These are phyloP conservation scores for Plantago coronopus DNA, from an alignment of 305 asterid species.

Conservation along the genomic window DNA sequence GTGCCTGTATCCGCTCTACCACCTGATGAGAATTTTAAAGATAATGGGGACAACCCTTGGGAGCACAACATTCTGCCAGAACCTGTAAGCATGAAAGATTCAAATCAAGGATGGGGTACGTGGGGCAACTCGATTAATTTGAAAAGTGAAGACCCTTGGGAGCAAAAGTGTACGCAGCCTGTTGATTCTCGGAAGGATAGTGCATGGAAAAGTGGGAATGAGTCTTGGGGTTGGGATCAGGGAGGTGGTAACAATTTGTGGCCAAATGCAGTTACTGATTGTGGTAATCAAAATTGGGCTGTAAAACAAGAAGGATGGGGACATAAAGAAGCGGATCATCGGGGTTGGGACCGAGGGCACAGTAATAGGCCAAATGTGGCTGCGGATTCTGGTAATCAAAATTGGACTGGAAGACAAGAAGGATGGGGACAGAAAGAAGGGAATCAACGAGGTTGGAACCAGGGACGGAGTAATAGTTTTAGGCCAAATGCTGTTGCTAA, in stretches of 20 bases:
- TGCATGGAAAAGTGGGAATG: conserved; percentile 51
- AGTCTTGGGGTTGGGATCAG: conserved; percentile 39
- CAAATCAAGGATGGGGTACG: conserved; percentile 40
- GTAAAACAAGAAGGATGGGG: conserved; percentile 38
- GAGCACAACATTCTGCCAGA: conserved; percentile 35
- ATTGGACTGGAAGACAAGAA: conserved; percentile 28
- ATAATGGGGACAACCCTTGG: conserved; percentile 49
- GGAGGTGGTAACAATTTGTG: conserved; percentile 21
- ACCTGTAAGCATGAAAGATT: conserved; percentile 28
- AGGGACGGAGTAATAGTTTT: conserved; percentile 20
- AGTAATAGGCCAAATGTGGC: conserved; percentile 16
- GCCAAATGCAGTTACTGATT: conserved; percentile 18
- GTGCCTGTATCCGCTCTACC: not conserved
- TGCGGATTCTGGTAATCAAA: conserved; percentile 21
- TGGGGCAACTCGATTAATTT: conserved; percentile 34
- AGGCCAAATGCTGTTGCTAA: conserved; percentile 18
- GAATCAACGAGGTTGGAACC: conserved; percentile 33
- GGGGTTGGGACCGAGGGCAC: conserved; percentile 38
- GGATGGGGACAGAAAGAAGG: conserved; percentile 33
- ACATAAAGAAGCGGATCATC: conserved; percentile 24
- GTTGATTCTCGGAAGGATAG: conserved; percentile 36
- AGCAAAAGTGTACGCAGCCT: conserved; percentile 29
- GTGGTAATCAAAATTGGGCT: conserved; percentile 21
- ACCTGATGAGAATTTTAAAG: conserved; percentile 27
- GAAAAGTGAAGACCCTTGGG: conserved; percentile 56